A percentile compares a stretch with the other conserved stretches of the same genome.
phyloP scores from a whole-genome alignment of 2,329 filamentous ascomycete species.

The Aspergillus japonicus region DNA sequence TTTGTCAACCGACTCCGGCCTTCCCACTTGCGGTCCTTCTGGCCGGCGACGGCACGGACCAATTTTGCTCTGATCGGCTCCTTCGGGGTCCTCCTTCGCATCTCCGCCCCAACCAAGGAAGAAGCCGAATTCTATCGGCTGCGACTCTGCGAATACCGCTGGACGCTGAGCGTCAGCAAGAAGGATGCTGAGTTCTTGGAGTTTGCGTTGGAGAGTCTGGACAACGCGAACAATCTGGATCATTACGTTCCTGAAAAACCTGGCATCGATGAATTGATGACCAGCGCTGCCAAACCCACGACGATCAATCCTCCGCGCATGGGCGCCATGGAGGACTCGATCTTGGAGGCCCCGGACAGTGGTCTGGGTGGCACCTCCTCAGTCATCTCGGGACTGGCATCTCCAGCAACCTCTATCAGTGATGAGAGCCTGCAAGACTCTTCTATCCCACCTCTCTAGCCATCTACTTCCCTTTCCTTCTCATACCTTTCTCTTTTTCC shows the following conservation, averaged over 20 bases:
- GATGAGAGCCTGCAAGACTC: conserved; percentile 31
- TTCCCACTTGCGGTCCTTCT: conserved; percentile 83
- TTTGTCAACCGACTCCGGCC: conserved; percentile 91
- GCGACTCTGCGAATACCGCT: conserved; percentile 83
- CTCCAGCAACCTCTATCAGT: conserved; percentile 38
- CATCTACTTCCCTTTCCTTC: neutral
- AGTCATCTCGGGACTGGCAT: conserved; percentile 39
- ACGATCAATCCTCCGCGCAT: conserved; percentile 18
- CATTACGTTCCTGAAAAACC: conserved; percentile 72
- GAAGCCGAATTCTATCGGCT: conserved; percentile 91
- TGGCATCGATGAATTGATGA: conserved; percentile 51
- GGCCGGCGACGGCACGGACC: conserved; percentile 55
- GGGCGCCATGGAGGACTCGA: conserved; percentile 26
- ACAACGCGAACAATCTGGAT: conserved; percentile 67
- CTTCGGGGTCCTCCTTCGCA: conserved; percentile 86
- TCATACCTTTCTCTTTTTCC: neutral
- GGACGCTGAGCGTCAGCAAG: conserved; percentile 85
- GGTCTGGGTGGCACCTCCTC: conserved; percentile 31
- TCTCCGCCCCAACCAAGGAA: conserved; percentile 80
- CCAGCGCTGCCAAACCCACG: conserved; percentile 27
- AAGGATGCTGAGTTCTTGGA: conserved; percentile 59
- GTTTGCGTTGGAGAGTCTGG: conserved; percentile 76
- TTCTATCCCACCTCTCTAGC: conserved; percentile 12
- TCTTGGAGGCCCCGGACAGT: conserved; percentile 24
- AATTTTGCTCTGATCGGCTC: conserved; percentile 95